phyloP scores from a whole-genome alignment of 306 rosid genomes.

The Erythrophleum fordii region DNA sequence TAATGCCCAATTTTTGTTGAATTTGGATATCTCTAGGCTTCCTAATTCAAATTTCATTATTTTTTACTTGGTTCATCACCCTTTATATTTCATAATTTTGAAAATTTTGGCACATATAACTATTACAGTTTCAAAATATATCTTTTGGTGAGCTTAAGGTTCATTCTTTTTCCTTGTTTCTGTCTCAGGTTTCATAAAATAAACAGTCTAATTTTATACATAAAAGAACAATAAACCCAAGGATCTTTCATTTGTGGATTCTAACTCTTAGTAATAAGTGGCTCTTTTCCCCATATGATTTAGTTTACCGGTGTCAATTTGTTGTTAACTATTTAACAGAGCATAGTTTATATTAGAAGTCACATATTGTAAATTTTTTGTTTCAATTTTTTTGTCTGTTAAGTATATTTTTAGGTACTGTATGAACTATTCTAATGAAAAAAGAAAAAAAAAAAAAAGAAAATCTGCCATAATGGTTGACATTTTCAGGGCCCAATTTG shows the following conservation, averaged over 20 bases:
- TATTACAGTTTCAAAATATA: neutral
- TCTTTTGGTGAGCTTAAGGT: neutral
- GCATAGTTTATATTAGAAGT: neutral
- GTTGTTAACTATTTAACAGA: neutral
- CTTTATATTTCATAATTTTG: too few relatives aligned
- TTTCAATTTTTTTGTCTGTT: neutral
- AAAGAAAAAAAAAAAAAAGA: too few relatives aligned
- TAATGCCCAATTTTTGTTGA: too few relatives aligned
- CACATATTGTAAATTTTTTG: neutral
- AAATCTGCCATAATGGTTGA: neutral
- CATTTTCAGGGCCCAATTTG: constrained; percentile 64
- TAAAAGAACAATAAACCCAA: neutral
- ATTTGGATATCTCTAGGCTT: too few relatives aligned
- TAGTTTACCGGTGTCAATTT: neutral
- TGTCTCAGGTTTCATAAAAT: neutral
- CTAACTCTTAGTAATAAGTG: neutral
- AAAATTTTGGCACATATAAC: too few relatives aligned
- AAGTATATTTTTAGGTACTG: neutral
- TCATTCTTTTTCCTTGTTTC: neutral
- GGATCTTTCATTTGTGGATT: neutral
- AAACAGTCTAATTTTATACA: neutral
- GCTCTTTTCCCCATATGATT: neutral
- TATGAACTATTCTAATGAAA: neutral
- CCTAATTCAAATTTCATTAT: too few relatives aligned
- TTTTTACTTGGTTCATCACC: too few relatives aligned